Base-by-base conservation (phyloP, 305 asterid species). In the Stenogyne calaminthoides region DNA sequence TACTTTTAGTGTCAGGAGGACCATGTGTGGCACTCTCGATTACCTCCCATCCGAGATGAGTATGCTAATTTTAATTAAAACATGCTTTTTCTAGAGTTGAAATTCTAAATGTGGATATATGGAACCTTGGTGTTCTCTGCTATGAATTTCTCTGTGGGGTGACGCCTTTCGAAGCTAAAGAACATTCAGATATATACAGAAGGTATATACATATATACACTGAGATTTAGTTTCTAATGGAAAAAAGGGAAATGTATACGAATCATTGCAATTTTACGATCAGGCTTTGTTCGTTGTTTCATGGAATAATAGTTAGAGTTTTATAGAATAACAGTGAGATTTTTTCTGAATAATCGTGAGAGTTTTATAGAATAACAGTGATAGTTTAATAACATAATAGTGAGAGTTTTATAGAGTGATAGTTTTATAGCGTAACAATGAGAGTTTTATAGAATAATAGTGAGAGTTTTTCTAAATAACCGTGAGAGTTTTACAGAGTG, bases 21-120 rank as follows among this genome's bases (percentile, higher is more conserved):
- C 99, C 69, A 92, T 95, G 98, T 95, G 98, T 58, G 99, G 99
- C 51, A 95, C 99, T n/a, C n/a, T n/a, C n/a, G n/a, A n/a, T n/a
- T n/a, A n/a, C n/a, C n/a, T n/a, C n/a, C n/a, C n/a, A n/a, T 74
- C 87, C 34, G 98, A 95, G 87, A 95, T 95, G 99, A 97, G 98
- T 93, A 87, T 58, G 87, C 54, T 55, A 39, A 29, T 66, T 52
- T 27, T 54, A 10, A 29, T 60, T 64, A 56, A 42, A 76, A 56
- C 10, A 65, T 16, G n/a, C 51, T 52, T 56, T 46, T 57, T 9
- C 39, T 8, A 27, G 67, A 22, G 68, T 25, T 40, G 25, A 55
- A 29, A 42, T 5, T 25, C 29, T 96, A 19, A 88, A 64, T 80
- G 99, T 92, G 57, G 99, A 95, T 63, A 90, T 92, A 70, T 95